Conservation (phyloP, 208 protist genomes). For the Acanthamoeba royreba region DNA sequence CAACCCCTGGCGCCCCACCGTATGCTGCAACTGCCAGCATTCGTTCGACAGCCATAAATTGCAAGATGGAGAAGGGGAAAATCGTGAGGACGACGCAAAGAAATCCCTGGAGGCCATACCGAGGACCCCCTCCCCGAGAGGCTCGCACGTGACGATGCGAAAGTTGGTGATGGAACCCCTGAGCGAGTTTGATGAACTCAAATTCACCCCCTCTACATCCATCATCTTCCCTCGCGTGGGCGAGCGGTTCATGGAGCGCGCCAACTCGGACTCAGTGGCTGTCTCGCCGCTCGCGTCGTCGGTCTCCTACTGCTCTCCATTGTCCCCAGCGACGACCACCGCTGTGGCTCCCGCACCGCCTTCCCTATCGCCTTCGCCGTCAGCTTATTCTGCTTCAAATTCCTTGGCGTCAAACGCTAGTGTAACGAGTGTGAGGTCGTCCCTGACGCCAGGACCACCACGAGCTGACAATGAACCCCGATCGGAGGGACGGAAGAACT, state of each 20-base stretch:
- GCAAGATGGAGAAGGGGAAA: background rate
- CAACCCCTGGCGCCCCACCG: background rate
- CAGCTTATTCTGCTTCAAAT: no score
- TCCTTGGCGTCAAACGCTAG: no score
- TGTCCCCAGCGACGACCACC: background rate
- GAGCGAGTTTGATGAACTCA: no score
- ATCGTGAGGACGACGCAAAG: background rate
- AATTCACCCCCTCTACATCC: background rate
- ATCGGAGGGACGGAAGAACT: background rate
- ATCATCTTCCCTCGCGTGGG: no score
- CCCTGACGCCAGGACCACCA: no score
- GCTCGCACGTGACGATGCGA: no score
- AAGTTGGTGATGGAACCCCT: no score
- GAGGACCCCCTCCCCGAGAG: no score
- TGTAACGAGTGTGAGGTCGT: no score
- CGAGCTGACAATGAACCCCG: background rate
- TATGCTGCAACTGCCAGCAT: conserved; percentile 7
- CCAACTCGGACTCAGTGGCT: background rate
- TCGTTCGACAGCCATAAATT: background rate
- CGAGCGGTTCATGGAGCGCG: background rate
- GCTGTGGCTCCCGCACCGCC: background rate
- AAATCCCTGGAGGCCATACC: no score
- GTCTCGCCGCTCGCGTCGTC: background rate
- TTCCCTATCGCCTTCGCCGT: background rate
- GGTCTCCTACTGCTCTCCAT: background rate